Base-by-base conservation (phyloP, 495 filamentous ascomycete species). In the Penicillium verhagenii region DNA sequence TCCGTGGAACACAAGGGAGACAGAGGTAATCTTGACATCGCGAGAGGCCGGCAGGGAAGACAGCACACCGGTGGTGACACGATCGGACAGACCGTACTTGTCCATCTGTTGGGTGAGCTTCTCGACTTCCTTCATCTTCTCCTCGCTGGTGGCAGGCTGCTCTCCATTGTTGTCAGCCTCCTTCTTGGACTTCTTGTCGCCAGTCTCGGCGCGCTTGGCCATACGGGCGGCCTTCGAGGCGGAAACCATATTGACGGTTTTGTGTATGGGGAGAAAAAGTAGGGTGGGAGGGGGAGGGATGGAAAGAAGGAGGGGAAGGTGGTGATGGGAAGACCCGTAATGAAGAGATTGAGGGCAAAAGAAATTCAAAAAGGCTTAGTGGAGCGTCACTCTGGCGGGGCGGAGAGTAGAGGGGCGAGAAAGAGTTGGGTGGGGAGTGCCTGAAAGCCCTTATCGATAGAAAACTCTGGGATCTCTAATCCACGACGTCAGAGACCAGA, bases 161-260 rank as follows among this genome's bases (percentile, higher is more conserved):
- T 89, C 87, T 52, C 84, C 79, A 52, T 69, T 68, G 20, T 77
- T 74, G 61, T 88, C 86, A 46, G 83, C 81, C 13, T 82, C 88
- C 60, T 82, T 84, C 19, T 85, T 88, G 78, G 86, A 82, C 80
- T 92, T 92, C 70, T 85, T 82, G 57, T 79, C 77, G 54, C 79
- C 81, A 46, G 80, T 83, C 9, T 84, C 88, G 66, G 84, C 92
- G 74, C 91, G 91, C 84, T 96, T 96, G 58, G 95, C 94, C 70
- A 96, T 80, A 72, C 94, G 89, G 75, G 95, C 96, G 66, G 95
- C 95, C 78, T 98, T 98, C 60, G 94, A 97, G 66, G 94, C 87
- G 57, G 95, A 97, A 61, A 96, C 88, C 75, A 78, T 78, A 50
- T 59, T 77, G 71, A 47, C 65, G 64, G 56, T 44, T 45, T 10